Conservation (phyloP, 345 rosid species). For the Euphorbia tirucalli region DNA sequence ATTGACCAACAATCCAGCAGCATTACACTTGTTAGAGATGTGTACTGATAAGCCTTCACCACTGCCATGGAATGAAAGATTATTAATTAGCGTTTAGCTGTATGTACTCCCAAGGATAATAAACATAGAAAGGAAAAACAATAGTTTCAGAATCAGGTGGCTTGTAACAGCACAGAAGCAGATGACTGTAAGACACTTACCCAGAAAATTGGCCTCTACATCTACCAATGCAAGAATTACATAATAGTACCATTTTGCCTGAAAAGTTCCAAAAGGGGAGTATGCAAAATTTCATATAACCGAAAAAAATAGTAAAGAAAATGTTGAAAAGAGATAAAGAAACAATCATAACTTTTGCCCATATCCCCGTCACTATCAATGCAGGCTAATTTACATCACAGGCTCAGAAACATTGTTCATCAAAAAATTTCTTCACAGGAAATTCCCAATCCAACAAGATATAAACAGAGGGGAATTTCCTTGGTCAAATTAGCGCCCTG, state of each 20-base stretch:
- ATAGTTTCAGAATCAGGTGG: neutral
- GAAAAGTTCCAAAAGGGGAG: slow-evolving; percentile 30
- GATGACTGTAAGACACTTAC: slow-evolving; percentile 41
- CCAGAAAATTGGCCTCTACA: slow-evolving; percentile 89
- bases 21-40: slow-evolving; percentile 88
- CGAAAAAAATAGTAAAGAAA: neutral
- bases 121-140: neutral
- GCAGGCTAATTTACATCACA: neutral
- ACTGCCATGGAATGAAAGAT: slow-evolving; percentile 43
- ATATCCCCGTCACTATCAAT: neutral
- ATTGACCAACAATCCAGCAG: slow-evolving; percentile 94
- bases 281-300: neutral
- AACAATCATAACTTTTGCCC: neutral
- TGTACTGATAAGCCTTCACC: slow-evolving; percentile 90
- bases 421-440: too few relatives aligned
- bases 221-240: slow-evolving; percentile 68
- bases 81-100: neutral
- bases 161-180: neutral
- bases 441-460: neutral
- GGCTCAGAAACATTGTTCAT: neutral
- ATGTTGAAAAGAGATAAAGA: neutral
- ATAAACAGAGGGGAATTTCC: neutral
- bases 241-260: slow-evolving; percentile 89
- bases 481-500: neutral
- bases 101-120: neutral